Base-by-base conservation (phyloP, 495 filamentous ascomycete genomes). In the Parmelia sp. region DNA sequence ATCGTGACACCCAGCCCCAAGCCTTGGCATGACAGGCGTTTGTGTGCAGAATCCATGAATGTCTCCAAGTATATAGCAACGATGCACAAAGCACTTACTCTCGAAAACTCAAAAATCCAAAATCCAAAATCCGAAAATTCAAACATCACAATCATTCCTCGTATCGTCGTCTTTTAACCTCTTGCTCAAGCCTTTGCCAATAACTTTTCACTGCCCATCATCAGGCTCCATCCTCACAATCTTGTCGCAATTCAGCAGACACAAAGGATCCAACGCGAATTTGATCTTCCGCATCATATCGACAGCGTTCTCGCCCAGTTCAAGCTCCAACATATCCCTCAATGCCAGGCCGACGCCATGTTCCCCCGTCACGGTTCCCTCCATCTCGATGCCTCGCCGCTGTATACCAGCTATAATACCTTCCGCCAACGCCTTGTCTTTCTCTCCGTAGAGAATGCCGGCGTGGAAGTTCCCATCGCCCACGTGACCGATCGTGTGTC, bases 191-290 rank as follows among this genome's bases (percentile, higher is more conserved):
- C 29, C 15, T 33, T 33, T 21, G 0, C 15, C 17, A 4, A 17
- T 33, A 33, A 11, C 17, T 7, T 6, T 33, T 55, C 17, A 33
- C 21, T 55, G 27, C 1, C 15, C 51, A 33, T 55, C 51, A 33
- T 40, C 8, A 3, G 56, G 56, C 47, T 82, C 74, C 31, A 77
- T 71, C 56, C 84, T 76, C 31, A 88, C 79, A 58, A 88, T 78
- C 70, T 89, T 89, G 73, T 89, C 85, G 65, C 82, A 86, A 70
- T 89, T 89, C 39, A 88, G 79, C 62, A 88, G 65, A 70, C 86
- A 84, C 31, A 84, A 76, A 11, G 86, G 86, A 70, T 89, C 86
- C 66, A 84, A 83, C 9, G 86, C 84, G 67, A 83, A 73, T 77
- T 89, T 64, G 39, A 86, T 82, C 68, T 79, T 82, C 63, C 84